Base-by-base conservation (phyloP, 495 filamentous ascomycete species). In the Annulohypoxylon stygium region DNA sequence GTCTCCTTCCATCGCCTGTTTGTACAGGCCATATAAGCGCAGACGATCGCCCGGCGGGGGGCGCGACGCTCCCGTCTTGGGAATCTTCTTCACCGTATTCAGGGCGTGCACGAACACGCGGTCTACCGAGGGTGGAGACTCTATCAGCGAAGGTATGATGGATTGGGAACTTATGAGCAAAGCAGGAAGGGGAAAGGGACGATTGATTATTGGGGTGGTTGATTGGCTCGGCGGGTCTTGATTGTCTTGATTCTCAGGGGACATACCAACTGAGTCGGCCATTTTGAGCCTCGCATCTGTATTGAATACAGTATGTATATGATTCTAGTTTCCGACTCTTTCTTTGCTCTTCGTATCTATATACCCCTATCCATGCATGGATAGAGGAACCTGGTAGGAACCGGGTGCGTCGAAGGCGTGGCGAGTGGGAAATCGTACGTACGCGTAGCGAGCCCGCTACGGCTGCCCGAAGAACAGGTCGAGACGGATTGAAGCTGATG, bases 1-100 rank as follows among this genome's bases (percentile, higher is more conserved):
- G 82, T 98, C 94, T 36, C 96, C 96, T 83, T 98, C 94, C 95
- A 97, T 98, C 71, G 93, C 94, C 83, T 99, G 96, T 80, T 99
- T 99, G 83, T 98, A 99, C 69, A 99, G 87, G 59, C 96, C 96
- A 90, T 99, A 99, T 63, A 99, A 90, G 71, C 90, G 91, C 73
- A 99, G 84, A 26, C 96, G 92, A 75, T 95, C 95, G 36, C 87
- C 83, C 8, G 94, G 87, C 39, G 96, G 97, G 18, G 96, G 96
- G 43, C 95, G 90, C 59, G 92, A 88, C 45, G 93, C 93, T 25
- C 96, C 95, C 12, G 94, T 97, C 76, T 94, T 94, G 74, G 93
- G 93, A 67, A 99, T 97, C 76, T 96, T 96, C 82, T 97, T 97
- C 71, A 98, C 96, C 30, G 95, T 98, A 82, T 97, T 97, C 78